Base-by-base conservation (phyloP, 2,329 filamentous ascomycete genomes). In the Colletotrichum orchidophilum region DNA sequence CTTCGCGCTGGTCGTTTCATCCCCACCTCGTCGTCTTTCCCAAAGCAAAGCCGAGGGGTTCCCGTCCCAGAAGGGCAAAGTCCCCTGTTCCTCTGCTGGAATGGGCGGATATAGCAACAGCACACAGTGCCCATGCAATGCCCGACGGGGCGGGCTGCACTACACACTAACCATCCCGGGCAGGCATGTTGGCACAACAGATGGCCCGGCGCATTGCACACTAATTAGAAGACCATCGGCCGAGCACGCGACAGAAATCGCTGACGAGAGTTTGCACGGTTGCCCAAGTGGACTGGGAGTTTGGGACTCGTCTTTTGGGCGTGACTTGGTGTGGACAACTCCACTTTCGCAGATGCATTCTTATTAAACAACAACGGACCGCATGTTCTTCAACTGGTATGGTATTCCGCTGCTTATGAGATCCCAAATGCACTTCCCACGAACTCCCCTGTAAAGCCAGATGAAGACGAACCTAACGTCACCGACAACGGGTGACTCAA, bases 391-490 rank as follows among this genome's bases (percentile, higher is more conserved):
- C 55, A 52, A 27, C 39, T 70, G 29, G 66, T 70, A 70, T 72
- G 70, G 70, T 72, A 72, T 72, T 71, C 65, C 70, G 70, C 70
- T 70, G 60, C 39, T 65, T n/a, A 59, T 63, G 49, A 54, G 46
- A 21, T 21, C 59, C 60, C 46, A 66, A 62, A 70, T 72, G 66
- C 70, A 58, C 55, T 65, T 69, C 61, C 70, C 54, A 50, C 66
- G 70, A 72, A 72, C 70, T 70, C 60, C 70, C 66, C 57, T 70
- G 70, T 57, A 70, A 66, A 66, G 57, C 49, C 70, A 66, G 60
- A 70, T 72, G 70, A 72, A 57, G 54, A 71, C 29, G 57, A 71
- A 65, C 55, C 35, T 27, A 65, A 60, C 35, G 70, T 70, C 66
- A 63, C 69, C 58, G 27, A 27, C 24, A 33, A 24, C 24, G 13